Percentiles rank a stretch among this genome's conserved stretches.
Evolutionary conservation across 2,329 filamentous ascomycete species (phyloP).

Genomic region (Aspergillus felis): DNA sequence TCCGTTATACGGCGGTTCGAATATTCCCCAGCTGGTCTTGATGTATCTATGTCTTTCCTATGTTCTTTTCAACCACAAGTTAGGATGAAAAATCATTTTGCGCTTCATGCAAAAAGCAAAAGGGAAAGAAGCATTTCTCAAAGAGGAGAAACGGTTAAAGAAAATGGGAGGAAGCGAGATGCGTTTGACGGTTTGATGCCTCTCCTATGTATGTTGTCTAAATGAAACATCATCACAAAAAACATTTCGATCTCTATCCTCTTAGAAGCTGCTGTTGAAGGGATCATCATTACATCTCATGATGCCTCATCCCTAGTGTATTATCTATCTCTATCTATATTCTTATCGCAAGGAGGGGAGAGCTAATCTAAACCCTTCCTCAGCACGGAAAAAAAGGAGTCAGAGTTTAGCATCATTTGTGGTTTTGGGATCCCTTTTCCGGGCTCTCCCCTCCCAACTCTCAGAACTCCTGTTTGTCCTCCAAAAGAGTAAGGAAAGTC

Average conservation of each 20-base stretch:
- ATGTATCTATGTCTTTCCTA: constrained; percentile 13
- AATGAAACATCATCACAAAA: neutral
- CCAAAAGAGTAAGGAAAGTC: neutral
- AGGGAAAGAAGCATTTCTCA: neutral
- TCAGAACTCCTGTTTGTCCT: neutral
- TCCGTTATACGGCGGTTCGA: constrained; percentile 1
- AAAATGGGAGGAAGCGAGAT: constrained; percentile 4
- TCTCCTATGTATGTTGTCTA: constrained; percentile 9
- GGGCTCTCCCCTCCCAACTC: too few relatives aligned
- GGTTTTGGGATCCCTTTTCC: too few relatives aligned
- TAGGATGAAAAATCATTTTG: neutral
- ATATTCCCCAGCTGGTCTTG: constrained; percentile 16
- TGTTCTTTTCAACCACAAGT: neutral
- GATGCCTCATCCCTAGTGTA: too few relatives aligned
- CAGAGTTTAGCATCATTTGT: neutral
- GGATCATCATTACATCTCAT: neutral
- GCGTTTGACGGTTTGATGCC: constrained; percentile 11
- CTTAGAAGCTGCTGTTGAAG: neutral
- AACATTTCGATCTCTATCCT: too few relatives aligned
- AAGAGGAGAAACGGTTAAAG: neutral
- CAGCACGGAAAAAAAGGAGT: neutral
- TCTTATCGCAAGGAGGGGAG: neutral
- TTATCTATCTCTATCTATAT: neutral
- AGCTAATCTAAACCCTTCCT: neutral
- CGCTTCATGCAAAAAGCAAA: constrained; percentile 4